Evolutionary conservation across 495 filamentous ascomycete species (phyloP), one percentile per base, ranked within the genome.

Genomic region (Aspergillus egyptiacus): DNA sequence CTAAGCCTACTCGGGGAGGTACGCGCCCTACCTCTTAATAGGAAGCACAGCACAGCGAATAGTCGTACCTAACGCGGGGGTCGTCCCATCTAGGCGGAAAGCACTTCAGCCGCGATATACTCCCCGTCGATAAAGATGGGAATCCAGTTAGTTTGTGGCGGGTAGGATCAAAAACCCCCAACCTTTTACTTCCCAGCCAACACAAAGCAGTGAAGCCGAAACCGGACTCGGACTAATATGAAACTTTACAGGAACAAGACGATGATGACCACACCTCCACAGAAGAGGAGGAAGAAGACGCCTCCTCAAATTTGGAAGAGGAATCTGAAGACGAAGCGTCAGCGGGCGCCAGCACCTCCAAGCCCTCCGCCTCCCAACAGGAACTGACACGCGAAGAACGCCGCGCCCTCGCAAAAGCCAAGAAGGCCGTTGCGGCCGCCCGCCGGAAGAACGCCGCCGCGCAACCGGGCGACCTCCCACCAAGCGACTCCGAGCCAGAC

Each of bases 1-100:
- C 79, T 69, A 98, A 98, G 74, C 89, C 85, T 51, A 86, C 84
- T 46, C 79, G 93, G 70, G 93, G 93, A 74, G 89, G 90, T 91
- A 73, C 55, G 80, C 8, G 24, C 8, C 24, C 4, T 27, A 13
- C 8, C n/a, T 10, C 22, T 23, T 28, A 43, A 47, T 1, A 9
- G 48, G 14, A 2, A 45, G 14, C n/a, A 32, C 13, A 31, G 30
- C 15, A 42, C 8, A 34, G 30, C 46, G 39, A 25, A 48, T 17
- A 7, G 30, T 1, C 24, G 4, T 8, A 27, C 13, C 36, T 8
- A n/a, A n/a, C n/a, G n/a, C n/a, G n/a, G n/a, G n/a, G n/a, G n/a
- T n/a, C n/a, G n/a, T n/a, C 10, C 11, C 13, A 17, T 14, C 18
- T 46, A 95, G 91, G 91, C 46, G 93, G 91, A 56, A 95, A 96